Evolutionary conservation across 352 stramenopile species (phyloP).

Genomic region (Phytophthora nicotianae): DNA sequence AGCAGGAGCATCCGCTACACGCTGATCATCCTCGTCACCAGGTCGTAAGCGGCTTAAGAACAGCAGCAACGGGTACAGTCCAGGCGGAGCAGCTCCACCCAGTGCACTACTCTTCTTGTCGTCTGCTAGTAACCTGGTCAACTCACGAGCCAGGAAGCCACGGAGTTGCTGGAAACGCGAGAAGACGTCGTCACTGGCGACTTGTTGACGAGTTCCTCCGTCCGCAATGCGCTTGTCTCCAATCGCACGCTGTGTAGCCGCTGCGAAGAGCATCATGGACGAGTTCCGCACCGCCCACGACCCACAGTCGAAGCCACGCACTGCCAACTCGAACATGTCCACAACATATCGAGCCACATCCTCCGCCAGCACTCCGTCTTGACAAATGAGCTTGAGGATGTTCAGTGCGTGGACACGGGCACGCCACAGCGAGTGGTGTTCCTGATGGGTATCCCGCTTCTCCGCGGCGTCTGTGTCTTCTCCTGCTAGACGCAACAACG

Average conservation of each 20-base stretch:
- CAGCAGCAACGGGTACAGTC: conserved; percentile 79
- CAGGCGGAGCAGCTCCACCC: conserved; percentile 48
- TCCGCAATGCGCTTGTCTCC: conserved; percentile 87
- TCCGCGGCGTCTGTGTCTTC: conserved; percentile 61
- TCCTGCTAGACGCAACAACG: conserved; percentile 65
- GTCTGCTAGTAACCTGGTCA: conserved; percentile 46
- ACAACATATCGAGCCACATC: conserved; percentile 86
- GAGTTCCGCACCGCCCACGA: conserved; percentile 92
- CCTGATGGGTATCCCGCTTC: conserved; percentile 36
- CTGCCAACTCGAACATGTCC: conserved; percentile 82
- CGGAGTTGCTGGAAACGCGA: conserved; percentile 77
- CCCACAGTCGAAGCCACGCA: conserved; percentile 84
- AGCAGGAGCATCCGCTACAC: conserved; percentile 18
- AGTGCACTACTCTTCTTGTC: conserved; percentile 25
- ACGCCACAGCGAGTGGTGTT: conserved; percentile 70
- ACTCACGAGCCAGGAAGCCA: conserved; percentile 59
- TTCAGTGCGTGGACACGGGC: conserved; percentile 88
- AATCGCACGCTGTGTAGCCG: conserved; percentile 76
- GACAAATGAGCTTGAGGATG: conserved; percentile 90
- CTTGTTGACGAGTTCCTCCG: conserved; percentile 58
- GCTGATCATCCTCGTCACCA: conserved; percentile 56
- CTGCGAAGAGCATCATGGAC: conserved; percentile 92
- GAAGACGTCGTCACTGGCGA: conserved; percentile 80
- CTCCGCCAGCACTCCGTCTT: conserved; percentile 86
- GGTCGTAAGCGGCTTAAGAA: conserved; percentile 80